Conservation (phyloP, 2,329 filamentous ascomycete species). For the Fonsecaea nubica region DNA sequence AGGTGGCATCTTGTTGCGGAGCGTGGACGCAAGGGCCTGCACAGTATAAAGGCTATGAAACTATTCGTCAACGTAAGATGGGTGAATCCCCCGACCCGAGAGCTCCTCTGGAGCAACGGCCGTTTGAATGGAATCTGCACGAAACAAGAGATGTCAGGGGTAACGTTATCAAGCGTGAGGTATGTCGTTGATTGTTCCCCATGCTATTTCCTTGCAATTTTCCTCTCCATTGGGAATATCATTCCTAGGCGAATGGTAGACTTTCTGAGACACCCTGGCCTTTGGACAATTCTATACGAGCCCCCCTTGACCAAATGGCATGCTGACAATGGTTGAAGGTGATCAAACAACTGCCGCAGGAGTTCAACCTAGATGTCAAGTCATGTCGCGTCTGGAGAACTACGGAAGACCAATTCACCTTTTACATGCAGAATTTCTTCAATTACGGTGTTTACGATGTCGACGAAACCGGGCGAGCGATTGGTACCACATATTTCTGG, state of each 20-base stretch:
- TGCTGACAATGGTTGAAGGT: neutral
- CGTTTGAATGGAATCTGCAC: neutral
- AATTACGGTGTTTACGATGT: constrained; percentile 7
- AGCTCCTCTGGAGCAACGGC: too few species aligned
- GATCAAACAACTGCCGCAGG: constrained; percentile 1
- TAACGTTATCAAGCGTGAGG: constrained; percentile 4
- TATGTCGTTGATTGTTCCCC: neutral
- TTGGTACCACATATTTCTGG: neutral
- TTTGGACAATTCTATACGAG: neutral
- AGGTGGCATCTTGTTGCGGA: neutral
- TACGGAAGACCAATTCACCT: constrained; percentile 1
- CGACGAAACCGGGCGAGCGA: neutral
- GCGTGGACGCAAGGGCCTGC: neutral
- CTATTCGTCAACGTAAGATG: neutral
- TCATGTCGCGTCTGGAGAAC: neutral
- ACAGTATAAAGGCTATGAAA: neutral
- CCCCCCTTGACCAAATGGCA: neutral
- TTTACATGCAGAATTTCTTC: constrained; percentile 8
- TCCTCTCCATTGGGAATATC: neutral
- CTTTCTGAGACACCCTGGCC: neutral
- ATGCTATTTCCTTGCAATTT: neutral
- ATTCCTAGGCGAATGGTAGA: neutral
- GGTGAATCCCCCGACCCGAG: neutral
- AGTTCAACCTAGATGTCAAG: neutral
- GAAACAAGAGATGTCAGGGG: neutral